Evolutionary conservation across 2,329 filamentous ascomycete genomes (phyloP), one percentile per base, ranked within the genome.

Genomic region (Monosporascus sp.): DNA sequence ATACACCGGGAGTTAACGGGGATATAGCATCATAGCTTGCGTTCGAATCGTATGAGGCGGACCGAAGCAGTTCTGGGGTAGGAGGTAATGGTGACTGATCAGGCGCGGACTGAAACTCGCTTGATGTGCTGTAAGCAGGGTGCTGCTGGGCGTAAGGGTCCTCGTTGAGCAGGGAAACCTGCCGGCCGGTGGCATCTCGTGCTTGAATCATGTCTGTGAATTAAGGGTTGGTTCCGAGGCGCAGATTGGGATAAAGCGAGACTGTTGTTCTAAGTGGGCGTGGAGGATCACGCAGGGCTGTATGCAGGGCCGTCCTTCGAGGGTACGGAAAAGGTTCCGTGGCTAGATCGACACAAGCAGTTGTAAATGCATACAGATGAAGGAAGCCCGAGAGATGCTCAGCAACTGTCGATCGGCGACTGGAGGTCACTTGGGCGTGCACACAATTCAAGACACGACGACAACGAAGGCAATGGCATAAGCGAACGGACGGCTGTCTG

Each of bases 31-130:
- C 81, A 61, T 72, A 75, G 65, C 78, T 81, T 59, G 73, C 73
- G 56, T 81, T 78, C 11, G 82, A 85, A 63, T 85, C 82, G 65
- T 81, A 84, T 1, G 82, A 85, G 59, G 83, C 72, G 50, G 81
- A 82, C 44, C 82, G 79, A 48, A 79, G 68, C n/a, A 85, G 75
- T 60, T 80, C 78, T 31, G 82, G 82, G 1, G 79, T 80, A 58
- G 75, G 73, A 48, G 77, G 74, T 20, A 77, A 76, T 4, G 75
- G 75, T 3, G 77, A 77, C 50, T 67, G 64, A 50, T 73, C 67
- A 17, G 70, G 61, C 25, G 68, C 63, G 18, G 63, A 60, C 53
- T 69, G 63, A 60, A 72, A 73, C 17, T 71, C 69, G 62, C 63
- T 68, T 47, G 71, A 60, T 7, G 67, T 60, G 53, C 67, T 65